These are phyloP conservation scores for Warburgia ugandensis DNA, from an alignment of 164 flowering plant genomes.

Conservation along the genomic window DNA sequence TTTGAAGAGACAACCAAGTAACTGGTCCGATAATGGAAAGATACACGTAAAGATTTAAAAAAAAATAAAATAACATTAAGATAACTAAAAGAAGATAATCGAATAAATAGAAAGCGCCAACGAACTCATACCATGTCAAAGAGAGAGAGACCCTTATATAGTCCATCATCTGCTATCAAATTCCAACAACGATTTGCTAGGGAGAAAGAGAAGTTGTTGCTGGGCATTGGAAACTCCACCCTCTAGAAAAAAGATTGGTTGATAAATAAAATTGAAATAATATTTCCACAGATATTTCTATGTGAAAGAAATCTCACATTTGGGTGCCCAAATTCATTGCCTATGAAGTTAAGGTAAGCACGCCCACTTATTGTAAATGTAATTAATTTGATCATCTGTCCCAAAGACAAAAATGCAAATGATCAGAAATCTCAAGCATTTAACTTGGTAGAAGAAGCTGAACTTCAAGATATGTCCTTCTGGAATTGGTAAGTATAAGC, in stretches of 20 bases:
- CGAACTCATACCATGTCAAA: constrained; percentile 70
- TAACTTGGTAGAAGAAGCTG: background rate
- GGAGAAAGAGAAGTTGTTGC: constrained; percentile 73
- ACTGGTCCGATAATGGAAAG: too few relatives aligned
- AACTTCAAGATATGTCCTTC: too few relatives aligned
- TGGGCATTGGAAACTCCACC: constrained; percentile 85
- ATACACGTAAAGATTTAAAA: too few relatives aligned
- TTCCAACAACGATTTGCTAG: constrained; percentile 85
- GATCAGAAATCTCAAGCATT: background rate
- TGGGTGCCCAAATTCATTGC: constrained; percentile 98
- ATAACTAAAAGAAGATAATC: background rate
- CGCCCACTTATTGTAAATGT: constrained; percentile 75
- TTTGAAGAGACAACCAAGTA: too few relatives aligned
- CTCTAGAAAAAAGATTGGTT: constrained; percentile 38
- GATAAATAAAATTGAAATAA: constrained; percentile 12
- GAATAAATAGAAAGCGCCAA: background rate
- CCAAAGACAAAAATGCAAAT: constrained; percentile 5
- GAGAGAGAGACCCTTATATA: constrained; percentile 44
- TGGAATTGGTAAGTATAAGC: too few relatives aligned
- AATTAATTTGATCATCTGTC: constrained; percentile 87
- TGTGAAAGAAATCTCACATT: constrained; percentile 55
- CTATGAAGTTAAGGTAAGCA: constrained; percentile 98
- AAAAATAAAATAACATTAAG: too few relatives aligned
- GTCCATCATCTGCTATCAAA: constrained; percentile 39
- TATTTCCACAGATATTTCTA: too few relatives aligned